A percentile compares a stretch with the other conserved stretches of the same genome.
phyloP scores from a whole-genome alignment of 176 grass and related monocot species.

The Aegilops sharonensis region DNA sequence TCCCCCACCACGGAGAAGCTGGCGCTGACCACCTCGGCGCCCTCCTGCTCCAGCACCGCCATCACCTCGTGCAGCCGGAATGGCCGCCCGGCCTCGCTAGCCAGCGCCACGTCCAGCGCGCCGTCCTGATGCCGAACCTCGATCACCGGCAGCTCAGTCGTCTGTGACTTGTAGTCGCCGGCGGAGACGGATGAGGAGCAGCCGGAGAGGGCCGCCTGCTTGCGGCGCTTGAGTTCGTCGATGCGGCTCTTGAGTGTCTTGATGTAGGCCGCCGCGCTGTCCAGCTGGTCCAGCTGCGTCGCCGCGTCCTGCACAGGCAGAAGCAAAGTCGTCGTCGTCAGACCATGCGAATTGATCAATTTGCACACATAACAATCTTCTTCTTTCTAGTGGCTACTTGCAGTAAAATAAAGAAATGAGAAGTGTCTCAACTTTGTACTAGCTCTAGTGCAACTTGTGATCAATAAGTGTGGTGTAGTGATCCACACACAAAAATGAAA shows the following conservation, averaged over 20 bases:
- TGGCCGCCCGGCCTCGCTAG: conserved; percentile 31
- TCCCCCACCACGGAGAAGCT: conserved; percentile 69
- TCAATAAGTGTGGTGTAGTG: no score
- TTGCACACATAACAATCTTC: no score
- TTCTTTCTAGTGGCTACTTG: no score
- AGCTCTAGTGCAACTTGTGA: no score
- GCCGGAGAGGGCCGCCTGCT: not conserved
- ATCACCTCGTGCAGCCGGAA: conserved; percentile 82
- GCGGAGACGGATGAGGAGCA: not conserved
- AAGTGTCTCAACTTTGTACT: no score
- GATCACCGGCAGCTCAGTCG: conserved; percentile 43
- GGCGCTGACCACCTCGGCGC: conserved; percentile 73
- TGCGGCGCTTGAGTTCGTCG: conserved; percentile 44
- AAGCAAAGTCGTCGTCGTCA: not conserved
- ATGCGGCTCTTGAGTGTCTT: conserved; percentile 52
- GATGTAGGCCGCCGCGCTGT: conserved; percentile 75
- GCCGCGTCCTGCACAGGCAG: conserved; percentile 26
- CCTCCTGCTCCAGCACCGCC: conserved; percentile 73
- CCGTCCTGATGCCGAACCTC: conserved; percentile 59
- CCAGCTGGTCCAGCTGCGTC: conserved; percentile 71
- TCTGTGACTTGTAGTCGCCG: not conserved
- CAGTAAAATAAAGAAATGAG: no score
- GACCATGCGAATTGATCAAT: no score
- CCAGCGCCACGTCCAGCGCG: conserved; percentile 65
- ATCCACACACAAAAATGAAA: no score